Base-by-base conservation (phyloP, 495 filamentous ascomycete genomes). In the Amniculicola lignicola region DNA sequence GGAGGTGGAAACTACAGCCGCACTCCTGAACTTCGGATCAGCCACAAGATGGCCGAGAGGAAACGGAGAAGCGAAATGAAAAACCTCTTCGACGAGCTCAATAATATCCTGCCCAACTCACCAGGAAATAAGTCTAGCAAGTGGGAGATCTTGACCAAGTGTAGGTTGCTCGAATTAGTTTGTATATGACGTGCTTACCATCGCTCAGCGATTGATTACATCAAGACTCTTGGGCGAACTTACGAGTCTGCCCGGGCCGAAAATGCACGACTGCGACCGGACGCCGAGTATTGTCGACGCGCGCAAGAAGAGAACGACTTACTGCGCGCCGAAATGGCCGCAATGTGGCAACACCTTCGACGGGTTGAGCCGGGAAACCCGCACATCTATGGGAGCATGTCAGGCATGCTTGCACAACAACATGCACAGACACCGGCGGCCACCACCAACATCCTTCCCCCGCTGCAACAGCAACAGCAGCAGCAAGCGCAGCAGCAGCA, bases 1-100 rank as follows among this genome's bases (percentile, higher is more conserved):
- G 61, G 61, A 22, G 49, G 59, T 48, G 72, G 72, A 3, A 74
- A 71, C 47, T 99, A 97, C 68, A 96, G 90, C 64, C 77, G 93
- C 37, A 99, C 93, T 1, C 93, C 93, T 6, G 93, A 96, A 69
- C 76, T 97, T n/a, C 79, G 93, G 31, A 84, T 95, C 27, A 96
- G 88, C 42, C 93, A 99, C 62, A 99, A 99, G 67, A 77, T 97
- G 39, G 93, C 93, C 4, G 93, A 99, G 72, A 80, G 93, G 29
- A 99, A 97, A 72, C 85, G 93, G 14, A 82, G 93, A 28, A 95
- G 89, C 42, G 93, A 99, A 68, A 97, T 99, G 93, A 99, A 99
- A 70, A 86, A 91, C 66, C 78, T 96, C 5, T 97, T 97, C 67
- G 93, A 99, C 58, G 79, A 85, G 39, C 72, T 99, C 21, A 82